These are phyloP conservation scores for Prunus salicina DNA, from an alignment of 306 rosid genomes.

Conservation along the genomic window DNA sequence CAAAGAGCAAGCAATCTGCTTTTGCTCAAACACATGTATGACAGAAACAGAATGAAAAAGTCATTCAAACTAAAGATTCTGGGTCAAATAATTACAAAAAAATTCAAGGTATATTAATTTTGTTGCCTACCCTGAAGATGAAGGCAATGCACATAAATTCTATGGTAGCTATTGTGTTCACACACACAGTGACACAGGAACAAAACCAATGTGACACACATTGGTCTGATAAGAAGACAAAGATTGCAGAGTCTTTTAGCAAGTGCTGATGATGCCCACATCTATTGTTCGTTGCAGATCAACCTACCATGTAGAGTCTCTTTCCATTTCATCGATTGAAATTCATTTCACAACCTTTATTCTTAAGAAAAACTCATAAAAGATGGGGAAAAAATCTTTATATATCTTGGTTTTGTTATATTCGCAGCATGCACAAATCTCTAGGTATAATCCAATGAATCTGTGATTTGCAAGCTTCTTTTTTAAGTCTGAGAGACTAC, in stretches of 20 bases:
- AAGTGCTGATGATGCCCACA: background rate
- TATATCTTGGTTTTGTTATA: background rate
- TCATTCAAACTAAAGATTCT: background rate
- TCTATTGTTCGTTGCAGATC: background rate
- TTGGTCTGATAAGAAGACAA: background rate
- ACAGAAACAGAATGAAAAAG: background rate
- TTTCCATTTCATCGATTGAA: background rate
- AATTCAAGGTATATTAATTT: background rate
- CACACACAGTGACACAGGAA: background rate
- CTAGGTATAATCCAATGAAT: background rate
- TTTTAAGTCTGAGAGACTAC: background rate
- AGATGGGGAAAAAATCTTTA: background rate
- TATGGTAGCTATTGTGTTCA: background rate
- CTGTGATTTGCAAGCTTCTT: background rate
- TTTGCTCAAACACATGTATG: background rate
- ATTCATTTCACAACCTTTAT: background rate
- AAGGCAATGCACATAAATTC: background rate
- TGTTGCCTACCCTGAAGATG: background rate
- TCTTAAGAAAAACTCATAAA: background rate
- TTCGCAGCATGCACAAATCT: background rate
- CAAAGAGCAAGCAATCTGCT: background rate
- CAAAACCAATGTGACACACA: background rate
- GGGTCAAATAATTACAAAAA: too few relatives aligned
- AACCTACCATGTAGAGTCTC: background rate
- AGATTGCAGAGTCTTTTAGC: background rate